Percentiles rank a stretch among this genome's conserved stretches.
These are phyloP conservation scores for Pseudocercospora pini-densiflorae DNA, from an alignment of 2,329 filamentous ascomycete genomes.

Conservation along the genomic window DNA sequence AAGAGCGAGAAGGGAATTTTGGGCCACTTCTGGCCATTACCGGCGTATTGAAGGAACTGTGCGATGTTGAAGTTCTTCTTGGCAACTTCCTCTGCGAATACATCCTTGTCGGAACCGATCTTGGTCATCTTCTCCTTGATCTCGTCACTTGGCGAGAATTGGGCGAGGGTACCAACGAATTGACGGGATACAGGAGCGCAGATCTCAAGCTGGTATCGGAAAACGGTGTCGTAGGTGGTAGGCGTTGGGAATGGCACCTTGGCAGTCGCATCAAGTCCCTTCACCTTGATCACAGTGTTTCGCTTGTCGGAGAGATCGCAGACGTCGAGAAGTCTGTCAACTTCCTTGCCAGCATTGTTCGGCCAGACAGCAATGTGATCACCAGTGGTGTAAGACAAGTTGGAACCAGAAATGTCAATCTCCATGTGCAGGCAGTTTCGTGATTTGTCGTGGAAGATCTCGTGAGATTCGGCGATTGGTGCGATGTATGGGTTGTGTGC, in stretches of 20 bases:
- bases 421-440: constrained; percentile 98
- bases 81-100: constrained; percentile 86
- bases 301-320: constrained; percentile 78
- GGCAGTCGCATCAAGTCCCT: constrained; percentile 89
- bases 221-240: constrained; percentile 91
- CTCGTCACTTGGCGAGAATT: constrained; percentile 84
- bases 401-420: constrained; percentile 86
- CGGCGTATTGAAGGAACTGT: constrained; percentile 75
- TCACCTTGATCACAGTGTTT: constrained; percentile 82
- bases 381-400: constrained; percentile 91
- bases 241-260: constrained; percentile 98
- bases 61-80: constrained; percentile 87
- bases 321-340: constrained; percentile 83
- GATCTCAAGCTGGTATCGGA: constrained; percentile 96
- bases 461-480: constrained; percentile 85
- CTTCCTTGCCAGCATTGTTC: constrained; percentile 89
- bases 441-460: constrained; percentile 86
- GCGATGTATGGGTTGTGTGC: constrained; percentile 88
- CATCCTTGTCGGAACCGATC: constrained; percentile 90
- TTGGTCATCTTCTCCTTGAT: constrained; percentile 86
- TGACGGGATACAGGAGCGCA: constrained; percentile 95
- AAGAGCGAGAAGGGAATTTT: constrained; percentile 91
- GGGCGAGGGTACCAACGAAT: constrained; percentile 82
- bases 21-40: constrained; percentile 76
- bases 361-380: constrained; percentile 99